phyloP scores from a whole-genome alignment of 1,284 basidiomycete genomes.

The Laetiporus sulphureus region DNA sequence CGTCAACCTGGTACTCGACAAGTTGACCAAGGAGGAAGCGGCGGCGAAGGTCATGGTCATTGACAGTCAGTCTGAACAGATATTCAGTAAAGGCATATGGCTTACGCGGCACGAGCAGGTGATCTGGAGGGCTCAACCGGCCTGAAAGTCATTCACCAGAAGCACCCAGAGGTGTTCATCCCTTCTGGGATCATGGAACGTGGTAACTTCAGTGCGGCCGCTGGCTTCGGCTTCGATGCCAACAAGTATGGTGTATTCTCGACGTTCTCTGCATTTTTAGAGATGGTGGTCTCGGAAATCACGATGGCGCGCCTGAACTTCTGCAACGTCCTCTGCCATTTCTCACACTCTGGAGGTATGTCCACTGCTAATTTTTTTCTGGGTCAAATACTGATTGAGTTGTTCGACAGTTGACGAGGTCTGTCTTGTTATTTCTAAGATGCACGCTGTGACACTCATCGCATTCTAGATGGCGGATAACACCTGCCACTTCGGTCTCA shows the following conservation, averaged over 20 bases:
- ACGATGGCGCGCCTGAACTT: constrained; percentile 87
- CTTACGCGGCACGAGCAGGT: constrained; percentile 28
- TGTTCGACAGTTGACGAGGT: constrained; percentile 51
- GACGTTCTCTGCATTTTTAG: constrained; percentile 83
- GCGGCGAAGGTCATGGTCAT: constrained; percentile 80
- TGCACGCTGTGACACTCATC: background rate
- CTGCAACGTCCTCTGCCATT: constrained; percentile 81
- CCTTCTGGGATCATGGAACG: constrained; percentile 57
- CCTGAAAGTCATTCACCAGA: constrained; percentile 78
- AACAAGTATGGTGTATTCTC: constrained; percentile 79
- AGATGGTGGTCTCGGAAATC: constrained; percentile 82
- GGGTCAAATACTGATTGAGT: background rate
- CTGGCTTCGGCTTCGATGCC: constrained; percentile 75
- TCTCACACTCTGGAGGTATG: constrained; percentile 79
- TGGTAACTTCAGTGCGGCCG: constrained; percentile 62
- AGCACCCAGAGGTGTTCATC: constrained; percentile 81
- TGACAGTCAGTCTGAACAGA: constrained; percentile 47
- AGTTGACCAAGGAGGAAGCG: constrained; percentile 67
- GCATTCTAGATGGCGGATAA: constrained; percentile 69
- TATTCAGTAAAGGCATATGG: background rate
- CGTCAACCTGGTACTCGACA: constrained; percentile 70
- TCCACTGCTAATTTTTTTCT: constrained; percentile 3
- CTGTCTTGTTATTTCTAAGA: constrained; percentile 1
- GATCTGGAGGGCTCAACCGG: constrained; percentile 86
- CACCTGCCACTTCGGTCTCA: constrained; percentile 79